Evolutionary conservation across 345 rosid genomes (phyloP), one percentile per base, ranked within the genome.

Genomic region (Moricandia moricandioides): DNA sequence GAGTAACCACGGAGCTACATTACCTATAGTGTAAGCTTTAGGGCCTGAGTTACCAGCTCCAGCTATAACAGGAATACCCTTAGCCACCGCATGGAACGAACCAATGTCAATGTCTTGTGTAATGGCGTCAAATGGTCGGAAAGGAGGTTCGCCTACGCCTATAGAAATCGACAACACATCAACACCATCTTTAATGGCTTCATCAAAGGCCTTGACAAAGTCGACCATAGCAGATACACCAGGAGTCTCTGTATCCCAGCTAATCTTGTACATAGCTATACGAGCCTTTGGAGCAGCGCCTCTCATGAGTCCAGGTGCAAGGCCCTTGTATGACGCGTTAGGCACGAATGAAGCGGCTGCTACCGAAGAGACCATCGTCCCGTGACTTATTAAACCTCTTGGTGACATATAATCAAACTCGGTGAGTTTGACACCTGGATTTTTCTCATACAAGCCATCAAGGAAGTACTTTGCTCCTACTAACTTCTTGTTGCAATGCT

Each of bases 221-320:
- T 5, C 8, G 0, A 1, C 31, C 7, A 14, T 0, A 70, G 0
- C 2, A 8, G 13, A 29, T 1, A 2, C 0, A 17, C 12, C 61
- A 8, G 0, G 0, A 5, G 47, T 13, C 0, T 6, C 9, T 6
- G 0, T 21, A 0, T 10, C 18, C 70, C 71, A 65, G 4, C 6
- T 60, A 80, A 84, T 69, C 66, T 84, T 84, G 78, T 82, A 84
- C 65, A 71, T 63, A 18, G 86, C 86, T 63, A 84, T 54, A 45
- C 80, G 82, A 43, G 86, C 86, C 60, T 52, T 75, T 1, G 85
- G 86, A 0, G 83, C 84, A 6, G 24, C 78, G n/a, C 86, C 86
- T 79, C 85, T 77, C 74, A 79, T 31, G 49, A 80, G 62, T 70
- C 86, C 83, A 11, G 29, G 70, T 18, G 61, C 76, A 51, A 84